Conservation (phyloP, 352 stramenopile genomes). For the Plasmopara muralis region DNA sequence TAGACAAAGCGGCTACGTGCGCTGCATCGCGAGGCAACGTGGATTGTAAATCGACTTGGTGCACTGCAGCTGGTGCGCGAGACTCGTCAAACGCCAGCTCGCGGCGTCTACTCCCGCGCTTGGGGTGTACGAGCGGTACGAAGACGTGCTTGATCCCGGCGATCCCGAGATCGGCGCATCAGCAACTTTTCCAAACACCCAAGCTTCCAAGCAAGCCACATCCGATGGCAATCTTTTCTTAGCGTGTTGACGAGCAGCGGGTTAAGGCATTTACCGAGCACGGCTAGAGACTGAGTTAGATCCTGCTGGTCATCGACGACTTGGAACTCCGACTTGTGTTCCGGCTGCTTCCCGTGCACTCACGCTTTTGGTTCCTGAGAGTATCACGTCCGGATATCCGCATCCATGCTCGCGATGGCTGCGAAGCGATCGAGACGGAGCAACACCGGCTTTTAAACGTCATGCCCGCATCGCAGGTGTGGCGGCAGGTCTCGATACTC, state of each 20-base stretch:
- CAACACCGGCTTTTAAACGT: conserved; percentile 6
- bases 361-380: no score
- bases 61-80: neutral
- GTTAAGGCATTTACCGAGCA: conserved; percentile 1
- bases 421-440: neutral
- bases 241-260: conserved; percentile 1
- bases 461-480: no score
- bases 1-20: conserved; percentile 1
- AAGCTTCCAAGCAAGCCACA: conserved; percentile 1
- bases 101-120: neutral
- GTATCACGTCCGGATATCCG: neutral
- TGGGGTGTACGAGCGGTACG: neutral
- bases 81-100: neutral
- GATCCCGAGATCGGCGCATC: neutral
- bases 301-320: conserved; percentile 7
- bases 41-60: neutral
- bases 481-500: no score
- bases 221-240: conserved; percentile 5
- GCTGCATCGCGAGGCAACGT: neutral
- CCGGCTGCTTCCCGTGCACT: conserved; percentile 1
- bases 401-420: neutral
- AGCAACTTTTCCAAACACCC: neutral
- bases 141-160: neutral
- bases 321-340: conserved; percentile 1
- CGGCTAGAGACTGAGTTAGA: conserved; percentile 2